Conservation (phyloP, 2,329 filamentous ascomycete genomes). For the Diaporthe capsici region DNA sequence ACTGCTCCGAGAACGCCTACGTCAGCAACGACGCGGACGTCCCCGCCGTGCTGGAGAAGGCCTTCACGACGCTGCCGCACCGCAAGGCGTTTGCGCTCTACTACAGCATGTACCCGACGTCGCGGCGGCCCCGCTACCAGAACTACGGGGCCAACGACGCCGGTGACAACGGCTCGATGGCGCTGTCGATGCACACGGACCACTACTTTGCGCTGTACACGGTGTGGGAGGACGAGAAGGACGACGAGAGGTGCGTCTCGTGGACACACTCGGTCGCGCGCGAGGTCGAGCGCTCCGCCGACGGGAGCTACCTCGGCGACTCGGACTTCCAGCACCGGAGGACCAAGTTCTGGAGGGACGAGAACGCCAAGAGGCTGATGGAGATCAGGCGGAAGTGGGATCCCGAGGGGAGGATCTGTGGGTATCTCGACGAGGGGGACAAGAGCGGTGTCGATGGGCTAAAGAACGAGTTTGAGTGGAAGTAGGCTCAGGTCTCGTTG, state of each 20-base stretch:
- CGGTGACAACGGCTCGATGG: slow-evolving; percentile 60
- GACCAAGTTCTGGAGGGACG: slow-evolving; percentile 63
- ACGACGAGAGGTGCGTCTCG: slow-evolving; percentile 58
- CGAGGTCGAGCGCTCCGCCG: slow-evolving; percentile 55
- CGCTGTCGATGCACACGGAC: slow-evolving; percentile 67
- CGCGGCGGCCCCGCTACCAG: slow-evolving; percentile 50
- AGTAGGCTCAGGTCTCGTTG: background rate
- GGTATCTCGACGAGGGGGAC: slow-evolving; percentile 62
- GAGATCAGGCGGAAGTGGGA: slow-evolving; percentile 60
- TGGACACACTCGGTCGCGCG: slow-evolving; percentile 62
- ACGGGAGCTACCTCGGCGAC: slow-evolving; percentile 69
- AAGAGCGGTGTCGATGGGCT: slow-evolving; percentile 57
- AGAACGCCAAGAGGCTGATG: slow-evolving; percentile 58
- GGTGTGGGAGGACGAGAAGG: slow-evolving; percentile 61
- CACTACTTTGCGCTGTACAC: slow-evolving; percentile 70
- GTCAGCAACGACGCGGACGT: slow-evolving; percentile 63
- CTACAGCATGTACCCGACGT: slow-evolving; percentile 65
- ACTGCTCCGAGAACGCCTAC: slow-evolving; percentile 66
- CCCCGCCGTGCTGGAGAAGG: slow-evolving; percentile 57
- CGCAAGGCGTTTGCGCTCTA: slow-evolving; percentile 62
- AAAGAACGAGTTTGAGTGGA: slow-evolving; percentile 57
- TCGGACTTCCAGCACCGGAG: slow-evolving; percentile 64
- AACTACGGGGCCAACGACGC: background rate
- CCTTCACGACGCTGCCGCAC: slow-evolving; percentile 63
- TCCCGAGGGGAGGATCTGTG: slow-evolving; percentile 56